A percentile compares a stretch with the other conserved stretches of the same genome.
Evolutionary conservation across 2,329 filamentous ascomycete species (phyloP).

Genomic region (Setomelanomma holmii): DNA sequence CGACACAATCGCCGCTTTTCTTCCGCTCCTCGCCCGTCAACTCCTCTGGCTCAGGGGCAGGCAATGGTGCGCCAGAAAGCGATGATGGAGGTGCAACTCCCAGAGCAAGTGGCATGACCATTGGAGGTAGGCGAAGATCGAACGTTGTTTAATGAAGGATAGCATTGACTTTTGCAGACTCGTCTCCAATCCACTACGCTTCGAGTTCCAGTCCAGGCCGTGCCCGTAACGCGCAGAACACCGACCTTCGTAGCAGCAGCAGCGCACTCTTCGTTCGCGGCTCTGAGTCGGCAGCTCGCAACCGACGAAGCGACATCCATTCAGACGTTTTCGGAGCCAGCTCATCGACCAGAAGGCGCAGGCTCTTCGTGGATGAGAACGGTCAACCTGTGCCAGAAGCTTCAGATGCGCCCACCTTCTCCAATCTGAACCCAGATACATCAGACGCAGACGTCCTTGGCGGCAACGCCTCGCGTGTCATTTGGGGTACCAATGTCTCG

Average conservation of each 20-base stretch:
- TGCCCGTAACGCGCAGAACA: conserved; percentile 64
- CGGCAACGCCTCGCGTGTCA: conserved; percentile 79
- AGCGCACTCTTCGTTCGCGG: conserved; percentile 84
- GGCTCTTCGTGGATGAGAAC: conserved; percentile 70
- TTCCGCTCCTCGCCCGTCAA: conserved; percentile 69
- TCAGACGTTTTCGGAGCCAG: conserved; percentile 67
- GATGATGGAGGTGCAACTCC: conserved; percentile 72
- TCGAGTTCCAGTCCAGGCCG: conserved; percentile 87
- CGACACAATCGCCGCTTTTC: conserved; percentile 76
- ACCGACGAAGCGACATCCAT: conserved; percentile 84
- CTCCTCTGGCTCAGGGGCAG: conserved; percentile 49
- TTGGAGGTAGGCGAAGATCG: conserved; percentile 64
- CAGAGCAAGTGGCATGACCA: conserved; percentile 66
- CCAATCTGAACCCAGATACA: conserved; percentile 77
- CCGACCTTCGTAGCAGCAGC: conserved; percentile 80
- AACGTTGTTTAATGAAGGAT: no score
- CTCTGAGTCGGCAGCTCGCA: conserved; percentile 62
- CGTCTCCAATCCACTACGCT: conserved; percentile 89
- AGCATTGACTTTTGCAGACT: conserved; percentile 65
- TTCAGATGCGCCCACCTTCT: conserved; percentile 69
- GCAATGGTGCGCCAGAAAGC: conserved; percentile 54
- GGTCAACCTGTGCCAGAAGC: conserved; percentile 63
- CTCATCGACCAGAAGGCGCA: conserved; percentile 59
- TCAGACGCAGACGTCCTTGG: conserved; percentile 91
- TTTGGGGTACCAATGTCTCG: conserved; percentile 98